These are phyloP conservation scores for Volvox africanus DNA, from an alignment of 139 green algal species.

Conservation along the genomic window DNA sequence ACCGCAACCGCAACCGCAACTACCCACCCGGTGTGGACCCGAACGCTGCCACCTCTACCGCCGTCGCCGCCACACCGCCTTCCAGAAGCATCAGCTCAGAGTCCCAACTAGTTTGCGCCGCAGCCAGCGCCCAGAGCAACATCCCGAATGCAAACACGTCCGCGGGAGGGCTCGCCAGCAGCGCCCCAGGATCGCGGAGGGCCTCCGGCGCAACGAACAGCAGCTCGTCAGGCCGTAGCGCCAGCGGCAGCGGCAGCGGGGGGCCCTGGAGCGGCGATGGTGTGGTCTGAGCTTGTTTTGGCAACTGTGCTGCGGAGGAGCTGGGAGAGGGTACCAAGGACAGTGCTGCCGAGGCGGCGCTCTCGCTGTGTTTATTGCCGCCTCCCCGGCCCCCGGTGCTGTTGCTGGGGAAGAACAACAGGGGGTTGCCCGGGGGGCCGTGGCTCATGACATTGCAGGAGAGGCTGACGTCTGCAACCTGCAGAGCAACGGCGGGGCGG, in stretches of 20 bases:
- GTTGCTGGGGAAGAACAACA: background rate
- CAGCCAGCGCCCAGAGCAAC: slow-evolving; percentile 27
- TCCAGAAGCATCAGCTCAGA: background rate
- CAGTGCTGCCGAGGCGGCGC: background rate
- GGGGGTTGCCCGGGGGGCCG: background rate
- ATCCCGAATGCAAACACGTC: slow-evolving; percentile 23
- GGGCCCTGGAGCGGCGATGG: background rate
- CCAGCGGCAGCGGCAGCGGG: background rate
- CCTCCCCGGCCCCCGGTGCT: background rate
- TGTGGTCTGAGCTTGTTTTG: background rate
- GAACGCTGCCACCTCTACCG: too few species aligned
- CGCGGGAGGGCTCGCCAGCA: background rate
- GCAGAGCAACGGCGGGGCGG: background rate
- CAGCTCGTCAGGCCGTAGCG: background rate
- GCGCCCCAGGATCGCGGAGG: background rate
- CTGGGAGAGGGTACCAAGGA: background rate
- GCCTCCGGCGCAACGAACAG: slow-evolving; percentile 15
- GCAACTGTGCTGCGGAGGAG: background rate
- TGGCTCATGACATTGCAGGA: background rate
- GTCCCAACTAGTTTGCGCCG: background rate
- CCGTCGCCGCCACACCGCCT: too few species aligned
- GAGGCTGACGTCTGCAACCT: slow-evolving; percentile 19
- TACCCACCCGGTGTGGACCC: background rate
- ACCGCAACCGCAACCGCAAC: background rate
- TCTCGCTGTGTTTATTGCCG: background rate